Conservation (phyloP, 2,329 filamentous ascomycete genomes). For the Sodiomyces alkalinus region DNA sequence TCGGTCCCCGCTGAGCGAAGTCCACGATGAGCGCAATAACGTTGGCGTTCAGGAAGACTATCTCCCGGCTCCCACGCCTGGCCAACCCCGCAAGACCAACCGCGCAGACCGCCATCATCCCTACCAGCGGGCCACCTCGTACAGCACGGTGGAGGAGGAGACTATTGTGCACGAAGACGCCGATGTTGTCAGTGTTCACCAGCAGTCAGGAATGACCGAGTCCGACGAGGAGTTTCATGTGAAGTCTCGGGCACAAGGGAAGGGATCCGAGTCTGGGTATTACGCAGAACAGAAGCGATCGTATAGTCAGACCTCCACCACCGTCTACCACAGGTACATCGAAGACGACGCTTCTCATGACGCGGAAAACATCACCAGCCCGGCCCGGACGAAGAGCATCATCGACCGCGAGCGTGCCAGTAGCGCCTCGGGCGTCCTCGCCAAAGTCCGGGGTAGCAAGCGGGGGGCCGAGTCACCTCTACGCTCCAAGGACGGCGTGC, state of each 20-base stretch:
- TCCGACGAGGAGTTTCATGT: conserved; percentile 75
- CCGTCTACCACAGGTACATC: conserved; percentile 42
- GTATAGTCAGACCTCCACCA: conserved; percentile 61
- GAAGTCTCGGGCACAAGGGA: conserved; percentile 54
- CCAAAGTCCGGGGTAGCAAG: conserved; percentile 51
- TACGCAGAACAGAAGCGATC: conserved; percentile 50
- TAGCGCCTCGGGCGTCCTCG: conserved; percentile 39
- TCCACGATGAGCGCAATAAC: conserved; percentile 63
- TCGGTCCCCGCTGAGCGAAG: conserved; percentile 81
- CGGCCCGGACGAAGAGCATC: conserved; percentile 39
- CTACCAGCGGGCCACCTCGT: conserved; percentile 43
- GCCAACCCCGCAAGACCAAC: conserved; percentile 82
- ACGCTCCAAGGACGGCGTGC: conserved; percentile 39
- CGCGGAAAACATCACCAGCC: conserved; percentile 47
- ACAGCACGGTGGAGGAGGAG: conserved; percentile 29
- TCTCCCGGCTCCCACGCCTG: conserved; percentile 85
- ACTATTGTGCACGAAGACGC: conserved; percentile 40
- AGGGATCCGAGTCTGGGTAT: conserved; percentile 44
- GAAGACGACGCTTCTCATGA: conserved; percentile 57
- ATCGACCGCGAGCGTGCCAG: conserved; percentile 35
- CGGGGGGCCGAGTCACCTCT: conserved; percentile 34
- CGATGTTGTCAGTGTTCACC: conserved; percentile 46
- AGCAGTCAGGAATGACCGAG: conserved; percentile 47
- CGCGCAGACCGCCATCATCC: conserved; percentile 64
- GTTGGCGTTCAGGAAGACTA: conserved; percentile 71